Evolutionary conservation across 305 asterid species (phyloP), one percentile per base, ranked within the genome.

Genomic region (Nicotiana rustica): DNA sequence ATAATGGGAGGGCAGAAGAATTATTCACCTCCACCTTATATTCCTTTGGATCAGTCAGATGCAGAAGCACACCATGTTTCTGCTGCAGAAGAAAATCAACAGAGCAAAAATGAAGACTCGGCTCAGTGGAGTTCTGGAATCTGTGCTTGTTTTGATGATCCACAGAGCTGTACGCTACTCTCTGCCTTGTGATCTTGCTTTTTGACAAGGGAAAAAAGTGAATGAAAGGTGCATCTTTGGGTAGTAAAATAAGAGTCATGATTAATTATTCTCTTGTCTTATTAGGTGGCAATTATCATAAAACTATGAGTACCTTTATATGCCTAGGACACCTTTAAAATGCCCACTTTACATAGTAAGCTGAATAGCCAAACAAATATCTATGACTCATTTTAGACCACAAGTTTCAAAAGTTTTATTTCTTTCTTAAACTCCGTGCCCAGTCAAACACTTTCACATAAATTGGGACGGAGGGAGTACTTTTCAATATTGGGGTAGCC

Each of bases 91-190:
- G 87, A 82, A 19, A 68, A 29, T 68, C 85, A 81, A 62, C 92
- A 77, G 68, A 87, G 25, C 67, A 81, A 66, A 80, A 78, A 55
- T 78, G 79, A 44, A 78, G 91, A 65, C 44, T 52, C 49, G 25
- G 82, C 56, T 60, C 97, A 88, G 83, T 95, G 98, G 98, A 90
- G 96, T 76, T 95, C 98, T 3, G 98, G 98, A 91, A 95, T 95
- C 83, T 95, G 98, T 89, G 98, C 98, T 86, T 95, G 98, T 88
- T 95, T 88, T 69, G 98, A 95, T 88, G 98, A 95, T 88, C 89
- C 92, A 89, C 97, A 90, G 90, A 95, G 98, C 92, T 95, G 98
- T 95, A 91, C 81, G 97, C 89, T 88, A 85, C 91, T 89, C 86
- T 89, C 86, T 89, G 90, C 89, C 88, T 84, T 75, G 88, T 89